These are phyloP conservation scores for Caryopteris hybrid DNA, from an alignment of 305 asterid species.

Conservation along the genomic window DNA sequence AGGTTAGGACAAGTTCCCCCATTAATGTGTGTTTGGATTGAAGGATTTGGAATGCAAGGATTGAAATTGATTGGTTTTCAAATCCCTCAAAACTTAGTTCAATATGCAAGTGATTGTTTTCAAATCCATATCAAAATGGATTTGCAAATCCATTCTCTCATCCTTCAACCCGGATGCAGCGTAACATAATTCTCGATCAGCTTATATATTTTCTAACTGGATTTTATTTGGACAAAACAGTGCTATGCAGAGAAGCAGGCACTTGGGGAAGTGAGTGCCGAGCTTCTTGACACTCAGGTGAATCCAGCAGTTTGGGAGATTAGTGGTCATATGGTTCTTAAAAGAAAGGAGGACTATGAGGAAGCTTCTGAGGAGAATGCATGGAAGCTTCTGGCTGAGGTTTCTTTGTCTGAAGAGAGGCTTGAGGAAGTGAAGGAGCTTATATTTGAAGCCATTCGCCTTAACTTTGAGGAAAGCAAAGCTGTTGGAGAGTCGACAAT, in stretches of 20 bases:
- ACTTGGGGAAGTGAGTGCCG: constrained; percentile 75
- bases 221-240: constrained; percentile 31
- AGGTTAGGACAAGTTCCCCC: constrained; percentile 34
- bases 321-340: constrained; percentile 88
- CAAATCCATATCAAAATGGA: too few species aligned
- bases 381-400: constrained; percentile 90
- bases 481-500: not conserved
- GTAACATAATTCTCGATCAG: not conserved
- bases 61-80: too few species aligned
- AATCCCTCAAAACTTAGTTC: too few species aligned
- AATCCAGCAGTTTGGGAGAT: constrained; percentile 98
- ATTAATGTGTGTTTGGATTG: not conserved
- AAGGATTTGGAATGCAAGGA: too few species aligned
- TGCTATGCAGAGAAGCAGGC: constrained; percentile 95
- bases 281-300: constrained; percentile 85
- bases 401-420: constrained; percentile 77
- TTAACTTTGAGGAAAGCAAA: constrained; percentile 21
- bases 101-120: too few species aligned
- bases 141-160: too few species aligned
- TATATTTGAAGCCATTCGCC: constrained; percentile 54
- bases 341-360: constrained; percentile 77
- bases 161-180: too few species aligned
- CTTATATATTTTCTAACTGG: not conserved
- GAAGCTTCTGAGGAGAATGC: constrained; percentile 75
- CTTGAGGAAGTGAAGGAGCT: constrained; percentile 71